Evolutionary conservation across 805 yeast species (phyloP).

Genomic region (Myxozyma mucilagina): DNA sequence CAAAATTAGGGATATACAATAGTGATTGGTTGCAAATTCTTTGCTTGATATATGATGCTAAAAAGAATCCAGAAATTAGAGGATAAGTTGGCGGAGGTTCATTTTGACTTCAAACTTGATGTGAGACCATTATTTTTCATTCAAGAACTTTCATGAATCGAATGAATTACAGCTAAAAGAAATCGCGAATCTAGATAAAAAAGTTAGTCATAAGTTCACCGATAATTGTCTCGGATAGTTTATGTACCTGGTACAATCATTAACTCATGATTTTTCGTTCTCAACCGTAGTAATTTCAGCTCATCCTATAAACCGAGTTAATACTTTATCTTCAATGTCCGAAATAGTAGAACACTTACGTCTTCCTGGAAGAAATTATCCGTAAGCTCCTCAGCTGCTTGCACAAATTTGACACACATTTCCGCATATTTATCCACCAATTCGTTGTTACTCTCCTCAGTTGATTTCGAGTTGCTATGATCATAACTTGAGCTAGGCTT

Average conservation of each 20-base stretch:
- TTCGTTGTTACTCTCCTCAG: neutral
- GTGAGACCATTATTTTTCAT: no score
- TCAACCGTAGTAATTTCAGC: slow-evolving; percentile 23
- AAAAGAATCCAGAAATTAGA: no score
- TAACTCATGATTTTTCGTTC: slow-evolving; percentile 28
- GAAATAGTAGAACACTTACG: neutral
- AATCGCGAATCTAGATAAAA: slow-evolving; percentile 13
- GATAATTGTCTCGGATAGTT: neutral
- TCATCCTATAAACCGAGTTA: slow-evolving; percentile 4
- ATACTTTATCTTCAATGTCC: neutral
- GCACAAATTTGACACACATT: slow-evolving; percentile 17
- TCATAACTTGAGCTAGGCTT: neutral
- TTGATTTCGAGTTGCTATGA: neutral
- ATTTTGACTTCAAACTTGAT: no score
- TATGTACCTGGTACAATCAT: slow-evolving; percentile 28
- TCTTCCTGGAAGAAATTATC: slow-evolving; percentile 20
- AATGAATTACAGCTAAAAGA: slow-evolving; percentile 23
- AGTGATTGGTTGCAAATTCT: no score
- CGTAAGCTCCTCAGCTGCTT: slow-evolving; percentile 9
- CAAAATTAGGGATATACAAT: no score
- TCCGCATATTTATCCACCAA: slow-evolving; percentile 14
- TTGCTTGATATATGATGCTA: no score
- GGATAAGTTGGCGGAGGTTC: no score
- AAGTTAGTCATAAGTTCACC: neutral
- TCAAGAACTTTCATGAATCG: neutral